Percentiles rank a stretch among this genome's conserved stretches.
These are phyloP conservation scores for Vicia villosa DNA, from an alignment of 306 rosid species.

Conservation along the genomic window DNA sequence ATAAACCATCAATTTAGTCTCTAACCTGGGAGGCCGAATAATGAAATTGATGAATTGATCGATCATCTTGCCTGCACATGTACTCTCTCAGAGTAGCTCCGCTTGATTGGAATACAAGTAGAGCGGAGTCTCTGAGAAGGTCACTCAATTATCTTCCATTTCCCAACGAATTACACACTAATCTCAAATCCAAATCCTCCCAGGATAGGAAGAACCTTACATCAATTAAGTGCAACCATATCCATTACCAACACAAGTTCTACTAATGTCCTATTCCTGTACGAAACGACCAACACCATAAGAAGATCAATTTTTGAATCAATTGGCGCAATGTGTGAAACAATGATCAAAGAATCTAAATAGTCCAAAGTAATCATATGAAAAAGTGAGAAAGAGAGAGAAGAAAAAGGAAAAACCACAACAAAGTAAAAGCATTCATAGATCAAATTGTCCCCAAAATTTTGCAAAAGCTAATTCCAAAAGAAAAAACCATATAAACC, in stretches of 20 bases:
- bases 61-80: conserved; percentile 64
- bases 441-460: conserved; percentile 37
- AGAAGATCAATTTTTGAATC: conserved; percentile 35
- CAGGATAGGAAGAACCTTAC: conserved; percentile 15
- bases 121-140: conserved; percentile 45
- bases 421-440: conserved; percentile 34
- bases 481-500: conserved; percentile 29
- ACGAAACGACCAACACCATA: conserved; percentile 31
- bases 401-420: not conserved
- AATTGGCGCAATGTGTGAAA: conserved; percentile 13
- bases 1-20: conserved; percentile 28
- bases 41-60: conserved; percentile 92
- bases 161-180: conserved; percentile 2
- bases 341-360: conserved; percentile 29
- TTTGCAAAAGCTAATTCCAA: conserved; percentile 15
- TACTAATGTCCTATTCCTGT: conserved; percentile 30
- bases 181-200: conserved; percentile 35
- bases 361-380: conserved; percentile 32
- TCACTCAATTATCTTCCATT: conserved; percentile 40
- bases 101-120: conserved; percentile 48
- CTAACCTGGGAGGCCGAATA: conserved; percentile 97
- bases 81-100: conserved; percentile 47
- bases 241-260: conserved; percentile 28
- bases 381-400: not conserved
- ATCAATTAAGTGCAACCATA: conserved; percentile 17